These are phyloP conservation scores for Coemansia sp. DNA, from an alignment of 192 early-diverging fungal genomes.

Conservation along the genomic window DNA sequence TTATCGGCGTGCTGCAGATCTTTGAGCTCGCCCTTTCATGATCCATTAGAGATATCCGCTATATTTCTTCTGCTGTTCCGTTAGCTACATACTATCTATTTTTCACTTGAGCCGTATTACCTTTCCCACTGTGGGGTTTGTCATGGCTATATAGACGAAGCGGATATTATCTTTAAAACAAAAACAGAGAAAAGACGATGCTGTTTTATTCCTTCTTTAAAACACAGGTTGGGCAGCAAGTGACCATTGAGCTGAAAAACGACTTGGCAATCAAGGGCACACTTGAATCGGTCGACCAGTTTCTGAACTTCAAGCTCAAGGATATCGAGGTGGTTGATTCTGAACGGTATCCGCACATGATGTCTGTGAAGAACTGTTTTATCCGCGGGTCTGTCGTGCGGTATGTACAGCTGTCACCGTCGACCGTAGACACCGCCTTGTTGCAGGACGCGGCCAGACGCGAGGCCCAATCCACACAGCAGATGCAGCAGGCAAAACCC, in stretches of 20 bases:
- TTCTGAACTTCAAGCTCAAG: slow-evolving; percentile 98
- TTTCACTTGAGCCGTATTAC: background rate
- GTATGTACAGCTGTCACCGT: slow-evolving; percentile 88
- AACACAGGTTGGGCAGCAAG: slow-evolving; percentile 91
- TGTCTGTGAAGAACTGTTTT: slow-evolving; percentile 98
- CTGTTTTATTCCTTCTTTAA: slow-evolving; percentile 99
- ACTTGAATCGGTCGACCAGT: slow-evolving; percentile 98
- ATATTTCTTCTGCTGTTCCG: background rate
- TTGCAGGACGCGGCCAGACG: slow-evolving; percentile 95
- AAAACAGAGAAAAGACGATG: slow-evolving; percentile 46
- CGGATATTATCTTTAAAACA: background rate
- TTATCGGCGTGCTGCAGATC: background rate
- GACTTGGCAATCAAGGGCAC: slow-evolving; percentile 91
- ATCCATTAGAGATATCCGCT: no score
- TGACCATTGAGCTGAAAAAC: slow-evolving; percentile 98
- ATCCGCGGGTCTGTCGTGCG: slow-evolving; percentile 98
- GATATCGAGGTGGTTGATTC: slow-evolving; percentile 84
- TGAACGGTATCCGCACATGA: slow-evolving; percentile 95
- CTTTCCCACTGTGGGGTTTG: background rate
- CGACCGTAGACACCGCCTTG: slow-evolving; percentile 89
- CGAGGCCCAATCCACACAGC: slow-evolving; percentile 69
- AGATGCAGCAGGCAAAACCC: slow-evolving; percentile 36
- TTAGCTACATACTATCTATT: background rate
- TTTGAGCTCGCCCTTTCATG: no score
- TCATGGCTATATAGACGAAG: background rate